Evolutionary conservation across 805 yeast genomes (phyloP).

Genomic region (Yarrowia divulgata): DNA sequence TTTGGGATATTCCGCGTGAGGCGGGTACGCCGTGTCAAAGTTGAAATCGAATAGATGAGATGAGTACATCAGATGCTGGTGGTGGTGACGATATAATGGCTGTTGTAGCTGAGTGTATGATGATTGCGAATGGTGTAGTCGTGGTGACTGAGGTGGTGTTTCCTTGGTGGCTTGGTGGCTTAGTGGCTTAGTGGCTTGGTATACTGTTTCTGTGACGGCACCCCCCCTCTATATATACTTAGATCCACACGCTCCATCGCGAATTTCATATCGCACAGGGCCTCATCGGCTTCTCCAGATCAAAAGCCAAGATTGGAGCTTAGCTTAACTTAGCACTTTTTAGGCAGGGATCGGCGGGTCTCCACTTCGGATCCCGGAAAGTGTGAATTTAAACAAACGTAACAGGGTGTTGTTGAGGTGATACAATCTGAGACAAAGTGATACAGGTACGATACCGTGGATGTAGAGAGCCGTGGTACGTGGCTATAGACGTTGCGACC

Average conservation of each 20-base stretch:
- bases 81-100: too few species aligned
- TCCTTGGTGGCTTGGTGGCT: too few species aligned
- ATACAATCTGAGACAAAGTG: too few species aligned
- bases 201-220: background rate
- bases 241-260: too few species aligned
- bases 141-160: too few species aligned
- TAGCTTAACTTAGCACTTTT: background rate
- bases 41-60: background rate
- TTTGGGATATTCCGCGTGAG: conserved; percentile 16
- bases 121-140: too few species aligned
- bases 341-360: conserved; percentile 28
- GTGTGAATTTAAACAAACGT: background rate
- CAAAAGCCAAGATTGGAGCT: conserved; percentile 7
- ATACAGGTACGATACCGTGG: too few species aligned
- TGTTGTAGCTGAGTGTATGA: background rate
- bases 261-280: conserved; percentile 1
- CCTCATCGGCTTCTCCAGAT: conserved; percentile 36
- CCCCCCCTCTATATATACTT: background rate
- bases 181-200: too few species aligned
- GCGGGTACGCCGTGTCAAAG: conserved; percentile 1
- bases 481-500: too few species aligned
- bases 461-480: too few species aligned
- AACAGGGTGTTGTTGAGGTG: too few species aligned
- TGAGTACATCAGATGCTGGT: background rate
- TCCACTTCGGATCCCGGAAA: conserved; percentile 33